phyloP scores from a whole-genome alignment of 176 grass and related monocot genomes.

The Ananas comosus region DNA sequence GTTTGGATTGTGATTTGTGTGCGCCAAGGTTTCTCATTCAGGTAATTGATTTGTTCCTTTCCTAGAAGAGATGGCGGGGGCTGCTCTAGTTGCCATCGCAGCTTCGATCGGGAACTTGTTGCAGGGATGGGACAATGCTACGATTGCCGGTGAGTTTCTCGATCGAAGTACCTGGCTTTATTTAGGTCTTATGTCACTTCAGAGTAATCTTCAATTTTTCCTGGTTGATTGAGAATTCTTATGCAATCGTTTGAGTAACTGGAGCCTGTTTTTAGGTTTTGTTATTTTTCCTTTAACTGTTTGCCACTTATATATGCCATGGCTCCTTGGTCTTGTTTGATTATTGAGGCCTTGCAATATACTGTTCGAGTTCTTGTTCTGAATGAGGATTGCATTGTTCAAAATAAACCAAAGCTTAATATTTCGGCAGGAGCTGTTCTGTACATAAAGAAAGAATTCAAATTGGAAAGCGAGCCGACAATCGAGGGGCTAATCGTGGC shows the following conservation, averaged over 20 bases:
- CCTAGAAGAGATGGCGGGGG: conserved; percentile 33
- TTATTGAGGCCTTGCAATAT: background rate
- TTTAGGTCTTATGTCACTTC: background rate
- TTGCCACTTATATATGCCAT: too few relatives aligned
- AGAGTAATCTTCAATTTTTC: background rate
- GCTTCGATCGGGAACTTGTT: conserved; percentile 74
- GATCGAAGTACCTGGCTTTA: background rate
- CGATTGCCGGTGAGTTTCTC: conserved; percentile 52
- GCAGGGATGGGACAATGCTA: conserved; percentile 87
- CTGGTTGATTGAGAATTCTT: too few relatives aligned
- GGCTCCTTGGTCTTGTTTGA: too few relatives aligned
- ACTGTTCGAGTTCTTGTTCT: background rate
- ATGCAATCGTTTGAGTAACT: too few relatives aligned
- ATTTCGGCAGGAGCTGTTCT: conserved; percentile 58
- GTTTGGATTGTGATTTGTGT: too few relatives aligned
- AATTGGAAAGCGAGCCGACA: conserved; percentile 51
- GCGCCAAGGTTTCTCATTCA: background rate
- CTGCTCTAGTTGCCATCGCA: conserved; percentile 52
- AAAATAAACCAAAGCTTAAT: background rate
- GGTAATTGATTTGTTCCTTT: background rate
- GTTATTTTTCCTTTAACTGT: too few relatives aligned
- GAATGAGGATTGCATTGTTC: background rate
- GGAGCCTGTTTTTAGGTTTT: too few relatives aligned
- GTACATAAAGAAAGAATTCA: conserved; percentile 87
- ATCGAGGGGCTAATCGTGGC: conserved; percentile 84